Conservation (phyloP, 495 filamentous ascomycete genomes). For the Trichoderma asperelloides region DNA sequence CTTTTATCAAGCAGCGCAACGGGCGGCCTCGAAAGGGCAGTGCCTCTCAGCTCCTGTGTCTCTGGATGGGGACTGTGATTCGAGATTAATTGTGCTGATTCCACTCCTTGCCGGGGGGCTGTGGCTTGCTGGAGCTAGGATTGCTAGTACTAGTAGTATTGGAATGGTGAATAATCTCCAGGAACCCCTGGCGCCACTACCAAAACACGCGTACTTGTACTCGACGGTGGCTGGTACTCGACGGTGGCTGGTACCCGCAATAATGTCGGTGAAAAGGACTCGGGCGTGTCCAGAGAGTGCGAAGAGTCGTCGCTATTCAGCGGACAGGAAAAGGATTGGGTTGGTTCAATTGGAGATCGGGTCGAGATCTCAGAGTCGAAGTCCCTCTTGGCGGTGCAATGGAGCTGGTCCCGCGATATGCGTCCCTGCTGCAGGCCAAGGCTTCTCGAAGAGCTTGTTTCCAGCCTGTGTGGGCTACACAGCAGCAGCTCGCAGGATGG, state of each 20-base stretch:
- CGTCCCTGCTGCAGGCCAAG: not conserved
- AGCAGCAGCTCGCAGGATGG: not conserved
- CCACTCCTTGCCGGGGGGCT: not conserved
- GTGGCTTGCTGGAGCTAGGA: not conserved
- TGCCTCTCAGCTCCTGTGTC: not conserved
- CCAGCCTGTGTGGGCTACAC: not conserved
- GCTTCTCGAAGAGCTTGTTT: slow-evolving; percentile 1
- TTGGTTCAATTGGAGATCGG: not conserved
- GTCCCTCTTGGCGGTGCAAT: not conserved
- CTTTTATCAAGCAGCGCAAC: not conserved
- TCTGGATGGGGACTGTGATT: not conserved
- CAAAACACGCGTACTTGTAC: not conserved
- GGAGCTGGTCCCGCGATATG: not conserved
- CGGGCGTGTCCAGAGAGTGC: no score
- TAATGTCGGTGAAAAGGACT: not conserved
- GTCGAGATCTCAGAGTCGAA: not conserved
- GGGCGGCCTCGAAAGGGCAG: not conserved
- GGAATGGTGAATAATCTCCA: not conserved
- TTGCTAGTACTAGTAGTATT: not conserved
- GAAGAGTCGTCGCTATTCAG: no score
- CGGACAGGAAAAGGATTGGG: not conserved
- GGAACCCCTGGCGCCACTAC: not conserved
- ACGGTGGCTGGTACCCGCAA: not conserved
- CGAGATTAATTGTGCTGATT: not conserved
- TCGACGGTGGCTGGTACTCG: not conserved